Evolutionary conservation across 176 grass and related monocot genomes (phyloP), one percentile per base, ranked within the genome.

Genomic region (Lolium rigidum): DNA sequence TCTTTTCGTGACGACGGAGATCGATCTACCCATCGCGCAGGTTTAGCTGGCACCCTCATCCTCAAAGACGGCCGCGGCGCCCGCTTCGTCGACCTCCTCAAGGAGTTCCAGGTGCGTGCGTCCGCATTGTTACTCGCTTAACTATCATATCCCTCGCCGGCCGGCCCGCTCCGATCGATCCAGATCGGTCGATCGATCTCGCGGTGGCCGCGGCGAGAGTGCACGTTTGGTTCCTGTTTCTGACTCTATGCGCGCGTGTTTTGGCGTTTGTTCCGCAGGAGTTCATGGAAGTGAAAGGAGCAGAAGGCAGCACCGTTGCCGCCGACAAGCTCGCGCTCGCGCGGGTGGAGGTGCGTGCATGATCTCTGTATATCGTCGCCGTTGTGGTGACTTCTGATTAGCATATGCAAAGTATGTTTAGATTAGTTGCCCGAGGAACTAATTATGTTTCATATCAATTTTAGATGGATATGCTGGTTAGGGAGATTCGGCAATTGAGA

Each of bases 31-130:
- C 8, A 37, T 10, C 49, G 6, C 25, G 83, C 70, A 89, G 82
- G 82, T 9, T 22, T 88, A 3, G 57, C 82, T 20, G 86, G 83
- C 17, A 61, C 89, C 22, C 48, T 90, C 59, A 38, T 91, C 38
- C 5, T 89, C n/a, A 81, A 84, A 13, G 89, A 89, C 76, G 80
- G 91, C 71, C 71, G 71, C 71, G 71, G 13, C 47, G 48, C 12
- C 65, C 82, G 80, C 67, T 26, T 95, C 72, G 88, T 86, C 52
- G 91, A 90, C 74, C 16, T 93, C 37, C 64, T 95, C 24, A 73
- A 50, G 10, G 85, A 90, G 26, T 60, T 98, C 8, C 95, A 93
- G 93, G 93, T 93, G 54, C 48, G 78, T 75, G 16, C 7, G 66
- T 3, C 26, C 50, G 26, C 10, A 35, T 35, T 35, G 41, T 43